Evolutionary conservation across 768 basidiomycete species (phyloP), one percentile per base, ranked within the genome.

Genomic region (Goffeauzyma gilvescens): DNA sequence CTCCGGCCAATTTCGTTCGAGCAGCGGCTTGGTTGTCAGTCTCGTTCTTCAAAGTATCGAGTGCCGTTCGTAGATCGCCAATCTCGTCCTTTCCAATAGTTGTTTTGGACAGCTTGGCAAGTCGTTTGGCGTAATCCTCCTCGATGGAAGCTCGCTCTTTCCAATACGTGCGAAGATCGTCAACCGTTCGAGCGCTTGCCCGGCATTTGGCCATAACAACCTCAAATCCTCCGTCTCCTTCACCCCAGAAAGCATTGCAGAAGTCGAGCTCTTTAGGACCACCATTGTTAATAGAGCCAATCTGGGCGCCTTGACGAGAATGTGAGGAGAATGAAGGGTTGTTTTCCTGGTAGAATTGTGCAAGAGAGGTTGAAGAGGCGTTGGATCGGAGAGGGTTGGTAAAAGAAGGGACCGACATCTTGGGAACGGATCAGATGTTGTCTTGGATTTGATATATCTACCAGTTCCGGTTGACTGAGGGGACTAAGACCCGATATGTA

Each of bases 191-290:
- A 14, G 72, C 63, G 12, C 81, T 82, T 15, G 83, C 84, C 7
- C 85, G 72, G 76, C 90, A 48, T 48, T 85, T 73, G 24, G 85
- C 79, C 60, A 84, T 81, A 24, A 95, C 69, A 33, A 89, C 84
- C 55, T 90, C 84, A 49, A 83, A 85, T 13, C 87, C 87, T 28
- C 72, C 79, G 68, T 93, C 86, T 22, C 71, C 74, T 15, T 71
- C 53, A 34, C 85, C 85, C 93, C 93, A 96, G 67, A 96, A 96
- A 2, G 85, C 75, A 65, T 96, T 98, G 65, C 89, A 96, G 66
- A 87, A 95, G 66, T 93, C 85, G 55, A 76, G 64, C 31, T 53
- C 52, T 12, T 53, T 53, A 48, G 45, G 79, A 81, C 71, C 74
- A 72, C 57, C 68, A 81, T 55, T 69, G 84, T 31, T 74, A n/a